Base-by-base conservation (phyloP, 805 yeast genomes). In the Lachancea nothofagi region DNA sequence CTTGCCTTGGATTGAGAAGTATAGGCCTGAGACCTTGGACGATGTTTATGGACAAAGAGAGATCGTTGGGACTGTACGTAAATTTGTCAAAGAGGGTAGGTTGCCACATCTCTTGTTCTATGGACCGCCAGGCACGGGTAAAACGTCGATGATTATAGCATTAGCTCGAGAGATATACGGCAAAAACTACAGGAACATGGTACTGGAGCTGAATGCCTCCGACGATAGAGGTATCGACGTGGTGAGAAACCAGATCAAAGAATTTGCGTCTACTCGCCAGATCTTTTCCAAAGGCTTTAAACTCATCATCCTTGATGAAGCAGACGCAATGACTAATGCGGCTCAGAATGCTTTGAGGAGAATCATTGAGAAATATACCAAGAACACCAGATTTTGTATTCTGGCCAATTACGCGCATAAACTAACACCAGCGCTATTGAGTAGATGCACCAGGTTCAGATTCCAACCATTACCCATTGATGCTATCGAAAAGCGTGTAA, bases 221-320 rank as follows among this genome's bases (percentile, higher is more conserved):
- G 98, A 93, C 62, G 98, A 93, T 61, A 77, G 98, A 65, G 98
- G 98, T 49, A 93, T 93, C 50, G 95, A 87, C 52, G 97, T 93
- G 32, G 97, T 93, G n/a, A 75, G 99, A 48, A 93, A 93, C 54
- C 96, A 88, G 64, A 88, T 93, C 68, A 93, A 93, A 70, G 88
- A 83, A 51, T 93, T 93, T 67, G 98, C 98, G 8, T 78, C 90
- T 22, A 93, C 98, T 1, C 79, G 87, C 71, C 98, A 93, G 61
- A 90, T 93, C 39, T 93, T 90, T 64, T 71, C 79, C 44, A 71
- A 74, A 40, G 94, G 93, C 10, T 88, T 88, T 71, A 90, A 90
- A 57, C 67, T 90, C 51, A 82, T 90, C 43, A 85, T 90, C n/a
- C 67, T 90, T 44, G 97, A 90, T 65, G 97, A 90, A 66, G 96